Conservation (phyloP, 176 grass and related monocot species). For the Avena eriantha region DNA sequence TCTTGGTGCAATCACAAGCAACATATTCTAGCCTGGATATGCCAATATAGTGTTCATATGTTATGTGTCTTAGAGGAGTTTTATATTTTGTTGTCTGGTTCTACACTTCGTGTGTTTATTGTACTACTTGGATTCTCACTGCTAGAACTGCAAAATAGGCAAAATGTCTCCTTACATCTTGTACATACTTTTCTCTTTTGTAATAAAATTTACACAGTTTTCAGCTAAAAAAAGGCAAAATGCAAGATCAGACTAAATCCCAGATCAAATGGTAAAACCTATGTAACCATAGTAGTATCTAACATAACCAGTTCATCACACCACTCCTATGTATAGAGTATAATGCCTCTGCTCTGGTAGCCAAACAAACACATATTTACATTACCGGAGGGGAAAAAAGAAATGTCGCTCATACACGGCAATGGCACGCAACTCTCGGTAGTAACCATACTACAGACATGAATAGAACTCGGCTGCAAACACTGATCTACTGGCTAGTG, state of each 20-base stretch:
- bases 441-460: conserved; percentile 6
- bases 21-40: conserved; percentile 34
- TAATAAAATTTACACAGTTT: too few species aligned
- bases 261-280: neutral
- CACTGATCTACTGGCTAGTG: conserved; percentile 49
- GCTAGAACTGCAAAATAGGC: neutral
- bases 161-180: too few species aligned
- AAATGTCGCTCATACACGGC: conserved; percentile 20
- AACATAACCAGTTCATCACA: conserved; percentile 5
- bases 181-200: too few species aligned
- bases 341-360: conserved; percentile 39
- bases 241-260: neutral
- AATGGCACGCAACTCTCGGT: conserved; percentile 1
- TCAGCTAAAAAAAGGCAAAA: neutral
- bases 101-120: neutral
- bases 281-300: neutral
- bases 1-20: conserved; percentile 40
- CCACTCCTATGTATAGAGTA: conserved; percentile 10
- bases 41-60: conserved; percentile 27
- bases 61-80: neutral
- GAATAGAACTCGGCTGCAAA: neutral
- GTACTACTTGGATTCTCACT: neutral
- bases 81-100: neutral
- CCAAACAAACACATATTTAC: conserved; percentile 48
- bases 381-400: conserved; percentile 16